phyloP scores from a whole-genome alignment of 306 rosid genomes.

The Amphicarpaea edgeworthii region DNA sequence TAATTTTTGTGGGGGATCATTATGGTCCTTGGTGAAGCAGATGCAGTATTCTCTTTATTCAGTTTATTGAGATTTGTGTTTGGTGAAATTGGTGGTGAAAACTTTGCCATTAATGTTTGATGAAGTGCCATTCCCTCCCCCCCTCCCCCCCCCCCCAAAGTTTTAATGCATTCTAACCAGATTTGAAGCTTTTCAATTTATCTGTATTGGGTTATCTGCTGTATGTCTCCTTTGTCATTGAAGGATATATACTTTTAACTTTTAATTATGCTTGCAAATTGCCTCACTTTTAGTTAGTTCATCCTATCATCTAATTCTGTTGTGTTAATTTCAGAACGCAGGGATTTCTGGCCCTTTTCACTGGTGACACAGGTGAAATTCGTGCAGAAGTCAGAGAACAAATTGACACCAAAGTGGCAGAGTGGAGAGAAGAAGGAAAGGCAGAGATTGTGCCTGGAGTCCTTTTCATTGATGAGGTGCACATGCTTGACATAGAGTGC shows the following conservation, averaged over 20 bases:
- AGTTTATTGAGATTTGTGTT: background rate
- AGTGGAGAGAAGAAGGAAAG: slow-evolving; percentile 99
- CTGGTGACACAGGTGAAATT: slow-evolving; percentile 98
- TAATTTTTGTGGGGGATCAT: slow-evolving; percentile 12
- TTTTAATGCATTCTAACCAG: background rate
- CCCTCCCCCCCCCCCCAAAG: background rate
- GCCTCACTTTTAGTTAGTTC: background rate
- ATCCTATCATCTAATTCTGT: slow-evolving; percentile 40
- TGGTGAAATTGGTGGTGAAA: background rate
- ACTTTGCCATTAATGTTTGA: slow-evolving; percentile 12
- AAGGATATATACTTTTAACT: slow-evolving; percentile 1
- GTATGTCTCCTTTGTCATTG: background rate
- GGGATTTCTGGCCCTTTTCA: slow-evolving; percentile 95
- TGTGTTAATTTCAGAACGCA: slow-evolving; percentile 70
- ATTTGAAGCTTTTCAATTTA: background rate
- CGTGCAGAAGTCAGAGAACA: slow-evolving; percentile 99
- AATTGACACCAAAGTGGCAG: slow-evolving; percentile 98
- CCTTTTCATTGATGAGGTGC: slow-evolving; percentile 96
- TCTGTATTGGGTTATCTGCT: background rate
- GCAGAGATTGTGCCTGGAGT: slow-evolving; percentile 98
- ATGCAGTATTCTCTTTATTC: slow-evolving; percentile 17
- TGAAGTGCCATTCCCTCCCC: background rate
- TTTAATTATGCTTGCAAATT: slow-evolving; percentile 16
- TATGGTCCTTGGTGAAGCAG: background rate
- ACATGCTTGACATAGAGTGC: slow-evolving; percentile 98